A percentile compares a stretch with the other conserved stretches of the same genome.
Conservation (phyloP, 2,329 filamentous ascomycete genomes). For the Xylariaceae sp. region DNA sequence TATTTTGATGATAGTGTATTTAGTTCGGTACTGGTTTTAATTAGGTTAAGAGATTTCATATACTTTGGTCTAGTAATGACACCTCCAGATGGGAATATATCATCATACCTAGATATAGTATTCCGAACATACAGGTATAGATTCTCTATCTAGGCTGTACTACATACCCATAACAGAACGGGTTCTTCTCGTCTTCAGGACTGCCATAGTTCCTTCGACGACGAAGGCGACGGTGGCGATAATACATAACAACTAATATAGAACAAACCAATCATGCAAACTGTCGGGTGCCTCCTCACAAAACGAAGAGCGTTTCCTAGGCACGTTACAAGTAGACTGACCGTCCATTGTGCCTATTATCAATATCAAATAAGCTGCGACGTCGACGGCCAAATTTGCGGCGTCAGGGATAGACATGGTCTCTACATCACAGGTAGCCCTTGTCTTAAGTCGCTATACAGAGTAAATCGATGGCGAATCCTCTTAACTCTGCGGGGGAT, state of each 20-base stretch:
- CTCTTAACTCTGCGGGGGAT: background rate
- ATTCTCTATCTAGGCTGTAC: too few species aligned
- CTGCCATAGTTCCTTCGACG: background rate
- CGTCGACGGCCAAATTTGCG: conserved; percentile 5
- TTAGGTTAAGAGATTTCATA: too few species aligned
- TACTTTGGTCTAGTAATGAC: too few species aligned
- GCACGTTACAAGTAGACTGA: background rate
- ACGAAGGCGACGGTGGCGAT: background rate
- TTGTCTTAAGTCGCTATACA: too few species aligned
- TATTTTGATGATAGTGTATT: too few species aligned
- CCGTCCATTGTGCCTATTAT: background rate
- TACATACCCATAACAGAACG: too few species aligned
- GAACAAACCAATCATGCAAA: background rate
- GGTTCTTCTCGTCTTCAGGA: conserved; percentile 35
- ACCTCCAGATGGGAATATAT: conserved; percentile 35
- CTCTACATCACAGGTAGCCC: background rate
- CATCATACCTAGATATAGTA: conserved; percentile 36
- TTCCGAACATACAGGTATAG: conserved; percentile 38
- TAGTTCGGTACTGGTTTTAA: too few species aligned
- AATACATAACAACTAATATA: background rate
- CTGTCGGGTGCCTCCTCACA: background rate
- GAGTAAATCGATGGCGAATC: background rate
- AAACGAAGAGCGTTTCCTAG: background rate
- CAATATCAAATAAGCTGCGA: background rate
- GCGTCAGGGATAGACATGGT: conserved; percentile 9